A percentile compares a stretch with the other conserved stretches of the same genome.
These are phyloP conservation scores for Tranzscheliella williamsii DNA, from an alignment of 1,284 basidiomycete species.

Conservation along the genomic window DNA sequence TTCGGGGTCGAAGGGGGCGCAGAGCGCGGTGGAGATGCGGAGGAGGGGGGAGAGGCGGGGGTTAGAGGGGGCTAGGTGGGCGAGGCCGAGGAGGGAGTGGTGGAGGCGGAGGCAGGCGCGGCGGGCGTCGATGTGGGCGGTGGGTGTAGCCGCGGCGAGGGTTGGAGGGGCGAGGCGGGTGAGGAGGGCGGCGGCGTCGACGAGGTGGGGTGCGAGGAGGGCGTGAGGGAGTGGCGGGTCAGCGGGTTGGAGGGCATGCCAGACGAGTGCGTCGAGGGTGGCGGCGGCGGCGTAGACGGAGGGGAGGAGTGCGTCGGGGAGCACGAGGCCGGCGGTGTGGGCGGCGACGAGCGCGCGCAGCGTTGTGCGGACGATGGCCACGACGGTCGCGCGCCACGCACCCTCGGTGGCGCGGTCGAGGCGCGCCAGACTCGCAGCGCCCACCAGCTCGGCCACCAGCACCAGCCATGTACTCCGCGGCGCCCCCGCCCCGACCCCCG, in stretches of 20 bases:
- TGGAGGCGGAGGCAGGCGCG: background rate
- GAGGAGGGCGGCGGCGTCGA: no score
- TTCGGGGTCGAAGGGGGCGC: background rate
- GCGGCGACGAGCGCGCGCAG: conserved; percentile 8
- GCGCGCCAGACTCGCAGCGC: conserved; percentile 17
- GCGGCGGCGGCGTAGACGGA: background rate
- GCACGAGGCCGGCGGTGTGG: no score
- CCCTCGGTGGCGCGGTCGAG: conserved; percentile 24
- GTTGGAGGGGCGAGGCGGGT: background rate
- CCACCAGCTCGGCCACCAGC: conserved; percentile 5
- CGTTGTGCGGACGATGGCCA: conserved; percentile 7
- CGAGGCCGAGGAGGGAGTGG: background rate
- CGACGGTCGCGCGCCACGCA: conserved; percentile 9
- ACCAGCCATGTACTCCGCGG: conserved; percentile 14
- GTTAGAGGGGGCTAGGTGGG: no score
- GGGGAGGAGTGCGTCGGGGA: no score
- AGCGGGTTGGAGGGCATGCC: no score
- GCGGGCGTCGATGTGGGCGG: background rate
- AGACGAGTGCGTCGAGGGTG: background rate
- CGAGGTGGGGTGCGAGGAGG: no score
- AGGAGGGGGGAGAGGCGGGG: background rate
- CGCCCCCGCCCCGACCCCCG: background rate
- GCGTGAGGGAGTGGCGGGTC: no score
- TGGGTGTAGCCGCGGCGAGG: no score
- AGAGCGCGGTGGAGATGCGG: background rate